Evolutionary conservation across 306 rosid genomes (phyloP), one percentile per base, ranked within the genome.

Genomic region (Cucurbita pepo): DNA sequence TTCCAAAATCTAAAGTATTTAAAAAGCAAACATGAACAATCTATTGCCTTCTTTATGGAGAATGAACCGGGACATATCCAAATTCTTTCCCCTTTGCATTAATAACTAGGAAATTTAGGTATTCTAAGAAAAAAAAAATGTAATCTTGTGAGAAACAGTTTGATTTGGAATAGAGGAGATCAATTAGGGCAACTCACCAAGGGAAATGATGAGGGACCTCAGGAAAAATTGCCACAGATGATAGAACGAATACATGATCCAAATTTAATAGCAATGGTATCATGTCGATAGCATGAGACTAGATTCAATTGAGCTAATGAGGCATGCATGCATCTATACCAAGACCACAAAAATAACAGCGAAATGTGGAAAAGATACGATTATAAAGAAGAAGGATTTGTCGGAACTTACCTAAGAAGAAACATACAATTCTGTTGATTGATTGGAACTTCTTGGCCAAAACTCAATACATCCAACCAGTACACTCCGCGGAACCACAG

Each of bases 401-500:
- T 50, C 21, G 18, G 15, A 47, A 72, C 76, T 55, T 72, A 72
- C 76, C 43, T 7, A 43, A 69, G 76, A 72, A 37, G 75, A 38
- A 72, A 38, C 21, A 43, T 8, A 6, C 8, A 44, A 56, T 19
- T 55, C 16, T 73, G 25, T 56, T 14, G 71, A 74, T 64, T 48
- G 15, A 25, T n/a, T 16, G 36, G 10, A 61, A 61, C 61, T 48
- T 22, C 56, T 47, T n/a, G 16, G 59, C 7, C 59, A 22, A 50
- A 45, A 43, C 64, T 93, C 87, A 93, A 74, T 93, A 93, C 98
- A 93, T 77, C 81, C 98, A 83, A 45, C 97, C 96, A 12, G 85
- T 76, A 55, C 98, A 93, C 38, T 86, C 94, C n/a, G 47, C 70
- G 15, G 96, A 87, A 82, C 96, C 98, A 79, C 98, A 93, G 60